phyloP scores from a whole-genome alignment of 1,139 yeast species.

The Scheffersomyces cryptocercus region DNA sequence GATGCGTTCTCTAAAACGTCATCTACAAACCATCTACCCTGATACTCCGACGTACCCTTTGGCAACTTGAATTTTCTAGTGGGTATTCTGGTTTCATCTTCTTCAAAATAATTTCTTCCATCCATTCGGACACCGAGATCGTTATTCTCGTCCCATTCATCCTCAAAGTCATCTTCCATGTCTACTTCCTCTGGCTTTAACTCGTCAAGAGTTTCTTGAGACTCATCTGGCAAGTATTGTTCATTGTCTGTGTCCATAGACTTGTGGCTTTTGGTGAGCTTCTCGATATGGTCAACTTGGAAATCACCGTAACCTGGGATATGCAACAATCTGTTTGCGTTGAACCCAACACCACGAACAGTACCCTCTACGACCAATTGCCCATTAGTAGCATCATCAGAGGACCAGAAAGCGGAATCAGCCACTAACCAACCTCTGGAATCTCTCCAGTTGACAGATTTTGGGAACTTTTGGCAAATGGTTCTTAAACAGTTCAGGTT shows the following conservation, averaged over 20 bases:
- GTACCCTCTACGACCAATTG: slow-evolving; percentile 71
- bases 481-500: slow-evolving; percentile 69
- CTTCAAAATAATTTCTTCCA: slow-evolving; percentile 63
- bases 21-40: slow-evolving; percentile 86
- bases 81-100: slow-evolving; percentile 27
- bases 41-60: slow-evolving; percentile 89
- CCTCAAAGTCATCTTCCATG: slow-evolving; percentile 49
- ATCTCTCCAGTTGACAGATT: slow-evolving; percentile 89
- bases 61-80: slow-evolving; percentile 54
- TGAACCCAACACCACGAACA: slow-evolving; percentile 84
- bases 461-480: slow-evolving; percentile 85
- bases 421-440: slow-evolving; percentile 84
- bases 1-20: slow-evolving; percentile 50
- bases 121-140: slow-evolving; percentile 66
- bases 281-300: slow-evolving; percentile 70
- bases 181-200: slow-evolving; percentile 59
- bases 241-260: slow-evolving; percentile 30
- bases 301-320: slow-evolving; percentile 90
- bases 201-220: slow-evolving; percentile 68
- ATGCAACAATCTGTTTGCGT: slow-evolving; percentile 75
- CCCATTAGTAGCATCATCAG: slow-evolving; percentile 27
- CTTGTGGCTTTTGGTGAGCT: slow-evolving; percentile 20
- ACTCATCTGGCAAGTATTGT: slow-evolving; percentile 47
- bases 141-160: slow-evolving; percentile 42
- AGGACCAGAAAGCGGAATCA: slow-evolving; percentile 56